Evolutionary conservation across 768 basidiomycete genomes (phyloP), one percentile per base, ranked within the genome.

Genomic region (Collybia mongolica): DNA sequence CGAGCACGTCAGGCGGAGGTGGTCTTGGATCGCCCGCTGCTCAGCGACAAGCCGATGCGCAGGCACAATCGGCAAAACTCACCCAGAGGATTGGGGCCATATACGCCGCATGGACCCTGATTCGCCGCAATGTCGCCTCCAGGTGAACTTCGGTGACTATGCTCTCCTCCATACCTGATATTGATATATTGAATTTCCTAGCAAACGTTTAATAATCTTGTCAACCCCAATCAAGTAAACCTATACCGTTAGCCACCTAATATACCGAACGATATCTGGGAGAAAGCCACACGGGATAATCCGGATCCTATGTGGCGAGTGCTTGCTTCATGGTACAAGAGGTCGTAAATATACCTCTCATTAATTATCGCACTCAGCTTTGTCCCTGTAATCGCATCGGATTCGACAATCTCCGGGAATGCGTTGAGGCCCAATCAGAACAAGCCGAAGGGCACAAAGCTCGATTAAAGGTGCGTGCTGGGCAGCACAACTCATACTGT

Each of bases 151-250:
- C 14, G 8, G n/a, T n/a, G n/a, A 52, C 23, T n/a, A 6, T 44
- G 15, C 6, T 0, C 26, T 24, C 14, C 14, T 23, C 5, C 11
- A 15, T 43, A 8, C 7, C n/a, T 22, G 20, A 23, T 29, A 9
- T 14, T 47, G 2, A 29, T 44, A 22, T 38, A 15, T 18, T 19
- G 20, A 46, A 19, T 46, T 23, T n/a, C n/a, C 20, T 48, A 93
- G 90, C 80, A 90, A 55, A 82, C 81, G 54, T 94, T 94, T 57
- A 93, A 94, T 64, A 93, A 93, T 58, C 70, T 90, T 12, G 89
- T 93, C 3, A 83, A 88, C 57, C 88, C 89, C 0, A 72, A 70
- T 5, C 75, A 84, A 56, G 81, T 88, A 2, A 73, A 70, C 22
- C 56, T 83, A 45, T 94, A 89, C 54, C 83, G 79, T 6, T 82